phyloP scores from a whole-genome alignment of 1,284 basidiomycete species.

The Tetrapyrgos nigripes region DNA sequence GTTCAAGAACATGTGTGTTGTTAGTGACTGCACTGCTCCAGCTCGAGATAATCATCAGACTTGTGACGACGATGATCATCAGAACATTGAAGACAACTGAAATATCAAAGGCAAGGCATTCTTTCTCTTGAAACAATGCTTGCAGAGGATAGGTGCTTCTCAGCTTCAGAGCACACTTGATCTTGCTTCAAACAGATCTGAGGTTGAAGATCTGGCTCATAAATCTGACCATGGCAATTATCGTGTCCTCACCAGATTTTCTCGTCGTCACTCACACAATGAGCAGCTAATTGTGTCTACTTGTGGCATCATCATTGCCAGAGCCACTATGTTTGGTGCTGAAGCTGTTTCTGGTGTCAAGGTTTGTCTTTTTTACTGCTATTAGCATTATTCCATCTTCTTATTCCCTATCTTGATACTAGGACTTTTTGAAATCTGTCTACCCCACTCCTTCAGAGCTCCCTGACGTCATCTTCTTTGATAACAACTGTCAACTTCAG shows the following conservation, averaged over 20 bases:
- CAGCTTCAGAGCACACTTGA: no score
- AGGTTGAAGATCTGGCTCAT: no score
- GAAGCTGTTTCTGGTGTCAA: constrained; percentile 18
- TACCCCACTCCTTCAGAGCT: constrained; percentile 4
- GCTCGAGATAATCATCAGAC: no score
- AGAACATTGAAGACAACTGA: background rate
- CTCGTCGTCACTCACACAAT: constrained; percentile 27
- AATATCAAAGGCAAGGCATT: background rate
- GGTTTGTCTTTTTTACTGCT: no score
- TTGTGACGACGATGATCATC: background rate
- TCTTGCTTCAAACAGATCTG: no score
- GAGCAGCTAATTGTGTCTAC: constrained; percentile 27
- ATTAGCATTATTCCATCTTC: no score
- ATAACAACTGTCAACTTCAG: constrained; percentile 37
- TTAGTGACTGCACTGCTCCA: no score
- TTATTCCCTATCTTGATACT: background rate
- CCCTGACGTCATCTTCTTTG: no score
- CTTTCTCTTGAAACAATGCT: background rate
- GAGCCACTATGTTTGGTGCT: constrained; percentile 24
- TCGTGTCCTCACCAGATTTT: constrained; percentile 19
- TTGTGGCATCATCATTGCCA: constrained; percentile 28
- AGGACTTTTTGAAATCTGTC: constrained; percentile 3
- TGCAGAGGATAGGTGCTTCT: background rate
- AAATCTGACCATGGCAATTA: no score
- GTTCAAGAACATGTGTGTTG: no score